phyloP scores from a whole-genome alignment of 495 filamentous ascomycete species.

The Usnea hakonensis region DNA sequence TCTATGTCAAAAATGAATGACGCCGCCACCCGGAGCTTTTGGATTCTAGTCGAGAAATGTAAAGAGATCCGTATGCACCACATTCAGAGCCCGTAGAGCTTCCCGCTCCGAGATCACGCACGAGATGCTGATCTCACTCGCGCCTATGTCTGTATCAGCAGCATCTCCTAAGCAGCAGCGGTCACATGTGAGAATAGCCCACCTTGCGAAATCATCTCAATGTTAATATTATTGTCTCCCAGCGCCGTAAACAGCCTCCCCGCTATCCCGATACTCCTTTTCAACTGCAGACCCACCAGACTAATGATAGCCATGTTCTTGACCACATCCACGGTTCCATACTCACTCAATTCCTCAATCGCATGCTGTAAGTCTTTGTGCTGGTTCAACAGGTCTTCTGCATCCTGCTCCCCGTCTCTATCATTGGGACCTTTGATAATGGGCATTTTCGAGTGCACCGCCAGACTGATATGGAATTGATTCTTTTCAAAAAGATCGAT shows the following conservation, averaged over 20 bases:
- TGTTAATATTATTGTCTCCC: slow-evolving; percentile 38
- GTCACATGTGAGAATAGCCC: not conserved
- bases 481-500: slow-evolving; percentile 91
- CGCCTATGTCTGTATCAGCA: slow-evolving; percentile 47
- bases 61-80: slow-evolving; percentile 90
- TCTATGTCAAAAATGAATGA: not conserved
- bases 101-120: slow-evolving; percentile 91
- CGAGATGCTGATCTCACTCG: slow-evolving; percentile 97
- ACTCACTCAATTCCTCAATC: slow-evolving; percentile 60
- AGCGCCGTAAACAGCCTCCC: slow-evolving; percentile 85
- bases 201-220: slow-evolving; percentile 25
- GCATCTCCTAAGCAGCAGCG: not conserved
- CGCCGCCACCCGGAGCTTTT: not conserved
- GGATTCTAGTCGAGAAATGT: slow-evolving; percentile 43
- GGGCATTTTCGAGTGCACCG: slow-evolving; percentile 61
- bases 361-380: slow-evolving; percentile 57
- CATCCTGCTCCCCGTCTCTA: slow-evolving; percentile 43
- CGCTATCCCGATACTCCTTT: slow-evolving; percentile 85
- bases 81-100: slow-evolving; percentile 84
- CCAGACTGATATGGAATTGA: slow-evolving; percentile 94
- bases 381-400: slow-evolving; percentile 53
- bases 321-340: slow-evolving; percentile 75
- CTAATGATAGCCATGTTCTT: slow-evolving; percentile 86
- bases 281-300: slow-evolving; percentile 88
- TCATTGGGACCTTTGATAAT: slow-evolving; percentile 36